Base-by-base conservation (phyloP, 1,284 basidiomycete genomes). In the Sparassis latifolia region DNA sequence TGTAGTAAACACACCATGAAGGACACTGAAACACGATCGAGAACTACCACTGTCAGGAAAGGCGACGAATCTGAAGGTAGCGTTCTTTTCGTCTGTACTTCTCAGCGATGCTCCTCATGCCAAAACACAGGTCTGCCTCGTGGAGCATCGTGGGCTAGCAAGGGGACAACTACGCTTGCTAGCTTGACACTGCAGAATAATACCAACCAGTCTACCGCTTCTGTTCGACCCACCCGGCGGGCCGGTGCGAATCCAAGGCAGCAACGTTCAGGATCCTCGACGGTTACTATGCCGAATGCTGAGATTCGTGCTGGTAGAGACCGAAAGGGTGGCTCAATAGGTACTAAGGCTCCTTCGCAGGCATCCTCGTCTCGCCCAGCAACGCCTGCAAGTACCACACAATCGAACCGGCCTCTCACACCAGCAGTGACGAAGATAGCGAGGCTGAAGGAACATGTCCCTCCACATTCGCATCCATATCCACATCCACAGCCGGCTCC, bases 1-100 rank as follows among this genome's bases (percentile, higher is more conserved):
- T 33, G 2, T 55, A 92, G 89, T 59, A 91, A 92, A 79, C 89
- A 91, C 65, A 88, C 87, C 0, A 88, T 92, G 73, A 92, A 91
- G 68, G 85, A 88, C 33, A 88, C 84, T 1, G 89, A 92, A 64
- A 86, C 73, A 49, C 72, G 84, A 44, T 60, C 77, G 27, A 72
- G 80, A 45, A 73, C 69, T 28, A 65, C 70, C 12, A 65, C 73
- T 38, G 64, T 76, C 51, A 66, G 73, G 69, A 78, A 76, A 64
- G 67, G 64, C 10, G 80, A 86, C 55, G 83, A 86, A 49, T 65
- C 72, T 10, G 84, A 89, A 62, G 81, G 87, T 86, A 61, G 72
- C 64, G 40, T 49, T 27, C 44, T 10, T 40, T 42, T 51, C 20
- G 20, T 20, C 20, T 20, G 20, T 20, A 20, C 20, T 52, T 52